phyloP scores from a whole-genome alignment of 1,284 basidiomycete genomes.

The Ustanciosporium gigantosporum region DNA sequence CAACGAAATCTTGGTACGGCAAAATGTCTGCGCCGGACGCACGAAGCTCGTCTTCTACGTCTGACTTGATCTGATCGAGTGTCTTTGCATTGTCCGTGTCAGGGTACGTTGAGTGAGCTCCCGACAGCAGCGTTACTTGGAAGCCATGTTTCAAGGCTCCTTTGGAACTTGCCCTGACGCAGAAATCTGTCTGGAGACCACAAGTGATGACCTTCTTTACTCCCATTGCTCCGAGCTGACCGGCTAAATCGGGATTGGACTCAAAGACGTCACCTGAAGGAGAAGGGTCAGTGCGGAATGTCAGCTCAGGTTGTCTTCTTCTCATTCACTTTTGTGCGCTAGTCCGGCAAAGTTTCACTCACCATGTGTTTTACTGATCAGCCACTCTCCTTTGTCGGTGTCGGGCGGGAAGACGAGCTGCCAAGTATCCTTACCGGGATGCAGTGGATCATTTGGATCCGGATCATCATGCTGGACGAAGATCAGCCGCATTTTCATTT shows the following conservation, averaged over 20 bases:
- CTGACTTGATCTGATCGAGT: background rate
- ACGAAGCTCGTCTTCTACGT: background rate
- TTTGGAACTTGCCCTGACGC: background rate
- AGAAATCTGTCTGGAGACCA: background rate
- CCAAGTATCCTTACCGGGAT: background rate
- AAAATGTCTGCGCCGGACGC: background rate
- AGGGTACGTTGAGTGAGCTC: background rate
- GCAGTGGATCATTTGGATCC: background rate
- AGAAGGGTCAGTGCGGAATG: too few species aligned
- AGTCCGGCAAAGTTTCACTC: too few species aligned
- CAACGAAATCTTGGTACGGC: background rate
- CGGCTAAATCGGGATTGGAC: background rate
- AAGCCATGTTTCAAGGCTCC: background rate
- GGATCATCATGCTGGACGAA: background rate
- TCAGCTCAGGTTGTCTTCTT: too few species aligned
- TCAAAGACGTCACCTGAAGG: background rate
- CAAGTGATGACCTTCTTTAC: background rate
- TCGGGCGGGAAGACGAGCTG: background rate
- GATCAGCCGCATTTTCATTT: background rate
- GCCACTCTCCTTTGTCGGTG: background rate
- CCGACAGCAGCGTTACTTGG: background rate
- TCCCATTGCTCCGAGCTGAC: background rate
- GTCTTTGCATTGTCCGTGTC: background rate
- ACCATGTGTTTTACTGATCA: background rate
- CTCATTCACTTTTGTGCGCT: too few species aligned